These are phyloP conservation scores for Aspergillus luchuensis DNA, from an alignment of 2,329 filamentous ascomycete genomes.

Conservation along the genomic window DNA sequence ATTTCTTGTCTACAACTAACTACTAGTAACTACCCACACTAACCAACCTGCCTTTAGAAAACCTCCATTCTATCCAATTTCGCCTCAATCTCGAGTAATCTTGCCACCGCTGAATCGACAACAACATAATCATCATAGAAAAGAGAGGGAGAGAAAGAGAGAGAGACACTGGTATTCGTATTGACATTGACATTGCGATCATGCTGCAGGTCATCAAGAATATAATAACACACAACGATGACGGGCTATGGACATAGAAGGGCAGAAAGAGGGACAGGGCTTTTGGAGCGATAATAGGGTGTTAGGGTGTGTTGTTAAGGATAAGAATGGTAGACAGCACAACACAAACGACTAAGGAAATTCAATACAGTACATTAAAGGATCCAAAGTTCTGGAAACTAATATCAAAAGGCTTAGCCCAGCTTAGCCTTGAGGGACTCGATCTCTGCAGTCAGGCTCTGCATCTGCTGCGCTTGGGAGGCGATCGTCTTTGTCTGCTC, in stretches of 20 bases:
- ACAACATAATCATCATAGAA: conserved; percentile 1
- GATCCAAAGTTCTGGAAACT: background rate
- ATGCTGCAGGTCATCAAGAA: conserved; percentile 18
- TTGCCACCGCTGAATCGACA: background rate
- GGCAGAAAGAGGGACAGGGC: conserved; percentile 8
- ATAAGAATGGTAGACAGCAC: conserved; percentile 2
- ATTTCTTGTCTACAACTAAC: background rate
- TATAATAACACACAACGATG: conserved; percentile 15
- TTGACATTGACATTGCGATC: conserved; percentile 20
- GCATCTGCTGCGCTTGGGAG: conserved; percentile 75
- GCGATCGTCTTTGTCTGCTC: conserved; percentile 76
- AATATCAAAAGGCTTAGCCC: conserved; percentile 40
- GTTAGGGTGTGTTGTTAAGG: background rate
- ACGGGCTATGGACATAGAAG: conserved; percentile 21
- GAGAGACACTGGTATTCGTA: background rate
- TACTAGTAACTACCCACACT: background rate
- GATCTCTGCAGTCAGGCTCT: conserved; percentile 69
- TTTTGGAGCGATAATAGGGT: conserved; percentile 10
- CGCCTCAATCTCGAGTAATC: background rate
- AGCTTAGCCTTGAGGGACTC: conserved; percentile 79
- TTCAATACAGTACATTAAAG: conserved; percentile 15
- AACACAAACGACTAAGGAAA: background rate
- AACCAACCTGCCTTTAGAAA: background rate
- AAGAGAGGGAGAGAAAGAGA: background rate
- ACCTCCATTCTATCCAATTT: background rate